phyloP scores from a whole-genome alignment of 2,329 filamentous ascomycete genomes.

The Fusarium xylarioides region DNA sequence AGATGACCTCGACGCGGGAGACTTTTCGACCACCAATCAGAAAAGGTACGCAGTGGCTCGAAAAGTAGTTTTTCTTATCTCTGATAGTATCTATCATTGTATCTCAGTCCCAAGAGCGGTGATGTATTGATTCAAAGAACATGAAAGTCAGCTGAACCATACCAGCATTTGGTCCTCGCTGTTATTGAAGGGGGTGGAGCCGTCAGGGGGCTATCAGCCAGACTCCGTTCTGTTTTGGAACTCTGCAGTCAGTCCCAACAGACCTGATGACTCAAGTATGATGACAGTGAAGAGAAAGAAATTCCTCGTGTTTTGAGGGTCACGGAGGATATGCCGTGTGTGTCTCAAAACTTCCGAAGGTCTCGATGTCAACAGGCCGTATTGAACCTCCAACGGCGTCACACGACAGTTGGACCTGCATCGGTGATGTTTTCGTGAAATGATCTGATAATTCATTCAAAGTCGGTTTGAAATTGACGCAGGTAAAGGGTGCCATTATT shows the following conservation, averaged over 20 bases:
- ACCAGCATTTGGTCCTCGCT: background rate
- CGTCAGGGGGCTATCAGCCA: background rate
- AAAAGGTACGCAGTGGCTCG: background rate
- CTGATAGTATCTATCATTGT: background rate
- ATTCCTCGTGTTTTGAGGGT: background rate
- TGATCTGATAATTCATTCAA: slow-evolving; percentile 24
- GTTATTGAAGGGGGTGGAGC: background rate
- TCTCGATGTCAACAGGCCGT: slow-evolving; percentile 9
- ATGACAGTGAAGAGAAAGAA: background rate
- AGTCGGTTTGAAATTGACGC: slow-evolving; percentile 22
- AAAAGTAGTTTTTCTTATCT: background rate
- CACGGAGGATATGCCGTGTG: slow-evolving; percentile 8
- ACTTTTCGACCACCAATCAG: background rate
- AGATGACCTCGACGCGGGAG: slow-evolving; percentile 20
- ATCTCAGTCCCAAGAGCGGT: background rate
- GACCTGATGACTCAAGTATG: background rate
- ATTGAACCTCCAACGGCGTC: slow-evolving; percentile 23
- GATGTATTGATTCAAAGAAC: background rate
- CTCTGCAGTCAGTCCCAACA: background rate
- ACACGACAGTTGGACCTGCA: slow-evolving; percentile 34
- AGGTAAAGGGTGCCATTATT: background rate
- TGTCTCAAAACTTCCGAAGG: slow-evolving; percentile 31
- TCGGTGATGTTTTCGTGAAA: slow-evolving; percentile 9
- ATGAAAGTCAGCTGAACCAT: background rate
- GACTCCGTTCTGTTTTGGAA: background rate